phyloP scores from a whole-genome alignment of 2,329 filamentous ascomycete species.

The Venturia aucupariae region DNA sequence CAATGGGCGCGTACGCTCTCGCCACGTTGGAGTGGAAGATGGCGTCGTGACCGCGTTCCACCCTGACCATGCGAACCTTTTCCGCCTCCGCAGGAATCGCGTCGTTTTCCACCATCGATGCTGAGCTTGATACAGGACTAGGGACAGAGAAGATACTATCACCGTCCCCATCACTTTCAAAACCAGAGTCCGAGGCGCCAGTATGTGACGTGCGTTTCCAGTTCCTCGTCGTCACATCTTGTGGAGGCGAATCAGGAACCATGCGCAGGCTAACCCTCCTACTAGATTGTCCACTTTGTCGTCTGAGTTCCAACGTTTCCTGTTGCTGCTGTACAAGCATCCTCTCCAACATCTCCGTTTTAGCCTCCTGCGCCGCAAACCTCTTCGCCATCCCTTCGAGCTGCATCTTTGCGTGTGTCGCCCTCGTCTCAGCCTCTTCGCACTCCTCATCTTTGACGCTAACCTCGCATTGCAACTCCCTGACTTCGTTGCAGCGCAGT shows the following conservation, averaged over 20 bases:
- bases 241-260: neutral
- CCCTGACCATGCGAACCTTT: neutral
- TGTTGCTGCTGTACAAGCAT: neutral
- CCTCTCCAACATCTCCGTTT: neutral
- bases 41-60: neutral
- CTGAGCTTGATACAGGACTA: neutral
- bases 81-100: neutral
- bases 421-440: conserved; percentile 49
- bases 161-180: conserved; percentile 12
- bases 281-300: neutral
- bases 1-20: neutral
- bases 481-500: conserved; percentile 33
- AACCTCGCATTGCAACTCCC: conserved; percentile 44
- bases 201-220: neutral
- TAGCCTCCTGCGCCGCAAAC: neutral
- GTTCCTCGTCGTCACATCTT: neutral
- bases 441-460: conserved; percentile 51
- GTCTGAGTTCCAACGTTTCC: neutral
- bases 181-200: conserved; percentile 13
- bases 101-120: neutral
- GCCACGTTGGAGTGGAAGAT: neutral
- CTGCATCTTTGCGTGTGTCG: conserved; percentile 50
- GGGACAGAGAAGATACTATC: conserved; percentile 1
- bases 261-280: conserved; percentile 3
- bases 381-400: conserved; percentile 47